Evolutionary conservation across 192 early-diverging fungal species (phyloP).

Genomic region (Podila epigama): DNA sequence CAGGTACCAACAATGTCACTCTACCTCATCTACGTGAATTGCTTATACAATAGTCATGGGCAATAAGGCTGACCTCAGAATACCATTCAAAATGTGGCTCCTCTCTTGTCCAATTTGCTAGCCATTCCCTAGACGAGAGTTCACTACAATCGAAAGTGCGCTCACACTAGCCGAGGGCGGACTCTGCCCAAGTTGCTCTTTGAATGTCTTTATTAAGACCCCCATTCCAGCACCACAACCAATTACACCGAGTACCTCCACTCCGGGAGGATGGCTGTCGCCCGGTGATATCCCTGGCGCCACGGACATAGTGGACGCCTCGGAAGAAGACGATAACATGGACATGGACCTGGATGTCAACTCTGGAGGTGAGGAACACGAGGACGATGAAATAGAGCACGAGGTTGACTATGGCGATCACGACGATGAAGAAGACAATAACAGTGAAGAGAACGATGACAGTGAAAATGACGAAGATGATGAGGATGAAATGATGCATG

Average conservation of each 20-base stretch:
- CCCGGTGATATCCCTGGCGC: not conserved
- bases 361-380: not conserved
- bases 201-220: constrained; percentile 33
- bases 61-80: too few species aligned
- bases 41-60: too few species aligned
- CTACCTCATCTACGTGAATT: not conserved
- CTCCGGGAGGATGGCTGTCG: constrained; percentile 20
- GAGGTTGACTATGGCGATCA: not conserved
- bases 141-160: constrained; percentile 11
- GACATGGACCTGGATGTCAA: not conserved
- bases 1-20: constrained; percentile 10
- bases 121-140: constrained; percentile 42
- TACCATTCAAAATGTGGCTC: too few species aligned
- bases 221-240: constrained; percentile 41
- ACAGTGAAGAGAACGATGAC: not conserved
- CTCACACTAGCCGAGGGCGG: constrained; percentile 19
- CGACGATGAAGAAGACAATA: not conserved
- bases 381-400: not conserved
- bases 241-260: not conserved
- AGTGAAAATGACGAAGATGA: constrained; percentile 17
- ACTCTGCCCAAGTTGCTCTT: constrained; percentile 37
- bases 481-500: constrained; percentile 36
- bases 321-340: constrained; percentile 1
- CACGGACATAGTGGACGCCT: constrained; percentile 4
- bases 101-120: too few species aligned